Evolutionary conservation across 2,329 filamentous ascomycete species (phyloP), one percentile per base, ranked within the genome.

Genomic region (Aspergillus sp.): DNA sequence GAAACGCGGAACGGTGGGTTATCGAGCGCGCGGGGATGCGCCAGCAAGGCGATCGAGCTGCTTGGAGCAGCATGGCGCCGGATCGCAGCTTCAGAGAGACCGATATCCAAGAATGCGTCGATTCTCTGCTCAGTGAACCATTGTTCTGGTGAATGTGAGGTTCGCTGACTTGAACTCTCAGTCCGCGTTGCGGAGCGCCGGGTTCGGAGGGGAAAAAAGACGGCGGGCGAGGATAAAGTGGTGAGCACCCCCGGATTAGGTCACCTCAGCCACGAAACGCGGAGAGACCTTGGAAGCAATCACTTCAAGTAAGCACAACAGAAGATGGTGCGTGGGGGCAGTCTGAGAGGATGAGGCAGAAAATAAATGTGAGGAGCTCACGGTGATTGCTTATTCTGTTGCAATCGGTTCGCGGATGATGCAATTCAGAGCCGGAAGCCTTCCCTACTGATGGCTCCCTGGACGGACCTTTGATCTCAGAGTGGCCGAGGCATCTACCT

Each of bases 51-150:
- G 72, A 70, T 64, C 73, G 74, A 45, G 71, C 71, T 60, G 75
- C 73, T 72, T 74, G 72, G 66, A 73, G 72, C 67, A 79, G 72
- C 76, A 79, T 79, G 60, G 69, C 67, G 64, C 63, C 54, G 57
- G 57, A 47, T 19, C 58, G 34, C 53, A 43, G 59, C 49, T 50
- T 64, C 53, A 59, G 59, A 60, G 57, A 38, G 19, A 57, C 43
- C 49, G 9, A n/a, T 30, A 54, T 47, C 11, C 22, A 22, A 31
- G 7, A 48, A 25, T 28, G 15, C 23, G 28, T 28, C 30, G 45
- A 25, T 45, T 38, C 34, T 51, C 15, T 19, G 49, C 48, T 70
- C 68, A 74, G 63, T 60, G 66, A 64, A 60, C 64, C 72, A 75
- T 74, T 57, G 38, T 48, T 47, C 3, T 61, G 51, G 54, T 52